Evolutionary conservation across 768 basidiomycete genomes (phyloP).

Genomic region (Trichaptum fuscoviolaceum): DNA sequence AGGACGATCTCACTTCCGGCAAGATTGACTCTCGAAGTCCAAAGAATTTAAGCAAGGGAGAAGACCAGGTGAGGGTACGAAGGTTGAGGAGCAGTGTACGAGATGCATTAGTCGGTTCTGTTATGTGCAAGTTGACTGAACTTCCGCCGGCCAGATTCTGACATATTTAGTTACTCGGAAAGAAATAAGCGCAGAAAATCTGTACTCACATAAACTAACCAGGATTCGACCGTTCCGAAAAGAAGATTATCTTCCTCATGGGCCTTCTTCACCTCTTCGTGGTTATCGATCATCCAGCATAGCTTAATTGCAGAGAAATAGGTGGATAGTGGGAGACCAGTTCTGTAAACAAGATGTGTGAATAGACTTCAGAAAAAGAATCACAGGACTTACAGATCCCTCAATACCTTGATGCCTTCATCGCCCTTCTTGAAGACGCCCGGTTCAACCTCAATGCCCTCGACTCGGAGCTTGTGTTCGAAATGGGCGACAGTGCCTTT

Average conservation of each 20-base stretch:
- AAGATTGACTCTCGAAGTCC: slow-evolving; percentile 71
- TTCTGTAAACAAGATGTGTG: slow-evolving; percentile 40
- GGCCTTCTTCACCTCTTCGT: slow-evolving; percentile 68
- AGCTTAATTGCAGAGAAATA: slow-evolving; percentile 98
- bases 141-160: slow-evolving; percentile 84
- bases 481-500: slow-evolving; percentile 79
- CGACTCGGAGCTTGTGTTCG: slow-evolving; percentile 61
- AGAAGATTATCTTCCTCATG: slow-evolving; percentile 76
- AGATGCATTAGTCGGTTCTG: slow-evolving; percentile 94
- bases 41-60: slow-evolving; percentile 81
- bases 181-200: slow-evolving; percentile 2
- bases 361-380: slow-evolving; percentile 5
- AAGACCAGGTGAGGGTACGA: slow-evolving; percentile 76
- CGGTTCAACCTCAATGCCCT: slow-evolving; percentile 66
- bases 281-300: slow-evolving; percentile 93
- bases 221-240: slow-evolving; percentile 96
- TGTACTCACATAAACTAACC: slow-evolving; percentile 78
- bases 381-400: slow-evolving; percentile 51
- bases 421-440: slow-evolving; percentile 67
- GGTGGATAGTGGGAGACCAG: slow-evolving; percentile 91
- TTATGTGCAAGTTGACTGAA: slow-evolving; percentile 67
- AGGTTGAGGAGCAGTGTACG: slow-evolving; percentile 91
- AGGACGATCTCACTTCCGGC: slow-evolving; percentile 84
- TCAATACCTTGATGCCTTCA: slow-evolving; percentile 60
- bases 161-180: slow-evolving; percentile 3